Evolutionary conservation across 2,329 filamentous ascomycete genomes (phyloP), one percentile per base, ranked within the genome.

Genomic region (Paramyrothecium sp.): DNA sequence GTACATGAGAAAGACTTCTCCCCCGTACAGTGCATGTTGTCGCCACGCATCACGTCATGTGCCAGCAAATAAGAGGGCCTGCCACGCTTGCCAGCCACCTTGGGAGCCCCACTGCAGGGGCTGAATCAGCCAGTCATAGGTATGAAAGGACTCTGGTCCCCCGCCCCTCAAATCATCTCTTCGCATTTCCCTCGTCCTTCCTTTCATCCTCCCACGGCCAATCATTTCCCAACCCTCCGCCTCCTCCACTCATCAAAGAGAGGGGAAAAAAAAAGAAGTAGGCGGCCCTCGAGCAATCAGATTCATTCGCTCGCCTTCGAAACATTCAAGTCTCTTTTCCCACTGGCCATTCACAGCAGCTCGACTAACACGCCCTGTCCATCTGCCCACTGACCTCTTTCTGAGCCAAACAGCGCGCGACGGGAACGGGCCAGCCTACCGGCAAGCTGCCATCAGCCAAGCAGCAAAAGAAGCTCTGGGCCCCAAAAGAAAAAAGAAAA

Each of bases 121-220:
- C 73, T 78, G 73, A 78, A 69, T 78, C 75, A 79, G 78, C 79
- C 79, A 81, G 75, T 81, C 74, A 81, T 67, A 78, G 68, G 68
- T 68, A 70, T 73, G 73, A 71, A 75, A 76, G 73, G 71, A 72
- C 67, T 69, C 69, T 70, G 69, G 71, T 72, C 72, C 72, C 69
- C 67, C 70, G 70, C 69, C 76, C 75, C 75, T 81, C 80, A 81
- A 81, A 81, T 81, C 79, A 81, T 70, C 73, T 78, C 72, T 72
- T 75, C 71, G 72, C 71, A 78, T 76, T 74, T 71, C 65, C 73
- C 70, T 72, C 69, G 70, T 66, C 64, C 57, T 63, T 60, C 63
- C 64, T 66, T 75, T 71, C 70, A 69, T 71, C 74, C 63, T 55
- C 71, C 68, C 73, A 78, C 74, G 75, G 75, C 78, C 79, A 81